Base-by-base conservation (phyloP, 2,329 filamentous ascomycete genomes). In the Fusarium sp. region DNA sequence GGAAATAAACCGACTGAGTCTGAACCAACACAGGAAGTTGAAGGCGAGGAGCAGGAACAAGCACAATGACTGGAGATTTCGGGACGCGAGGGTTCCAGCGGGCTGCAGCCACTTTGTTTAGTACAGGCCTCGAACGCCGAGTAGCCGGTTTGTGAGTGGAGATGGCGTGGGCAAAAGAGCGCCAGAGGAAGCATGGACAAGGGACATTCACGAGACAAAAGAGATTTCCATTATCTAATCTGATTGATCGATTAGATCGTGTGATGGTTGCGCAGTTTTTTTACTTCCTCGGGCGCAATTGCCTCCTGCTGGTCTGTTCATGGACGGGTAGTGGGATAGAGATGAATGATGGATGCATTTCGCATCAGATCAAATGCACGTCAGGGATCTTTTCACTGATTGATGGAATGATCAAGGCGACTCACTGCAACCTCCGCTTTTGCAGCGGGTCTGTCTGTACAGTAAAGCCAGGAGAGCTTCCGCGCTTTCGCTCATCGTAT, bases 181-280 rank as follows among this genome's bases (percentile, higher is more conserved):
- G n/a, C 31, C 49, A 41, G 23, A 51, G 19, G 31, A 41, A 34
- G 49, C 31, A 51, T 51, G 31, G 49, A 21, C 45, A 25, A 55
- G 46, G 23, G 41, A 39, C 21, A 23, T 31, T 16, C 42, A 48
- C 7, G 49, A 52, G 14, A 16, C 14, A n/a, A 30, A 16, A 54
- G 45, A 58, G 56, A 52, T 70, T 56, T 42, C 52, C 52, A 70
- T 72, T 68, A 72, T 72, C 70, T 72, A 72, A 72, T 72, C 70
- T 65, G 70, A 72, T 72, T 56, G 68, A 70, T 64, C 58, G 68
- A 70, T 70, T 65, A 70, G 68, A 69, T 70, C 67, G 30, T 18
- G 19, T 44, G 59, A 67, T 13, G 11, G 16, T 37, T 53, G 26
- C 37, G 46, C 45, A 34, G 43, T 44, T 34, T 31, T 28, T 21